Conservation (phyloP, 208 protist species). For the Leishmania martiniquensis region DNA sequence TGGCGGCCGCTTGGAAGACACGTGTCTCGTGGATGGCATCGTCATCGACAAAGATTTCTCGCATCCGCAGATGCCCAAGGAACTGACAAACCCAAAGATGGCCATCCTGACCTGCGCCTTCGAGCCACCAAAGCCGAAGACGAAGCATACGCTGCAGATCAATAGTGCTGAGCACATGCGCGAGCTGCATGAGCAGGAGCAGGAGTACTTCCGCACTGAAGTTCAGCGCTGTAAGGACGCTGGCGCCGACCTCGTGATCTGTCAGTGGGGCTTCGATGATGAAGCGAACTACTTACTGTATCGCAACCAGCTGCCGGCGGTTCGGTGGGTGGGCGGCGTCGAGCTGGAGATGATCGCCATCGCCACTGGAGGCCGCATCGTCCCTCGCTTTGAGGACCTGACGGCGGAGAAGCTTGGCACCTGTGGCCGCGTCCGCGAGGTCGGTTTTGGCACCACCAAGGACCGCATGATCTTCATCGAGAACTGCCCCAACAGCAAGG, state of each 20-base stretch:
- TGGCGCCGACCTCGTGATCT: conserved; percentile 99
- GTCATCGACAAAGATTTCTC: conserved; percentile 99
- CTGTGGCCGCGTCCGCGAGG: conserved; percentile 89
- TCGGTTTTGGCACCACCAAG: conserved; percentile 97
- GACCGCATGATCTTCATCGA: conserved; percentile 99
- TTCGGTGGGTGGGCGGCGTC: conserved; percentile 99
- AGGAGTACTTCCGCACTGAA: conserved; percentile 98
- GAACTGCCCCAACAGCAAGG: conserved; percentile 97
- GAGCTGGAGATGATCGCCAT: conserved; percentile 99
- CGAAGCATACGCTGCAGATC: conserved; percentile 99
- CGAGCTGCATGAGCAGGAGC: conserved; percentile 97
- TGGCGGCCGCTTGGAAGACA: conserved; percentile 98
- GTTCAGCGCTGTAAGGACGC: conserved; percentile 95
- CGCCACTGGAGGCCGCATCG: conserved; percentile 98
- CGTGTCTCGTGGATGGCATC: conserved; percentile 98
- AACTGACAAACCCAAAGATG: conserved; percentile 98
- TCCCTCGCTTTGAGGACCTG: conserved; percentile 99
- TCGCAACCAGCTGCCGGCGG: conserved; percentile 98
- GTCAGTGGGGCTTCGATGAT: conserved; percentile 99
- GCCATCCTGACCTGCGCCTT: conserved; percentile 99
- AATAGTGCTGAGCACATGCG: conserved; percentile 95
- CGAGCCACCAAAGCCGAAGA: conserved; percentile 99
- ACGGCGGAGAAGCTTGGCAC: conserved; percentile 97
- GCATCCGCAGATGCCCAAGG: conserved; percentile 97
- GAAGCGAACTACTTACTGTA: conserved; percentile 99